A percentile compares a stretch with the other conserved stretches of the same genome.
phyloP scores from a whole-genome alignment of 495 filamentous ascomycete species.

The Aspergillus bertholletiae region DNA sequence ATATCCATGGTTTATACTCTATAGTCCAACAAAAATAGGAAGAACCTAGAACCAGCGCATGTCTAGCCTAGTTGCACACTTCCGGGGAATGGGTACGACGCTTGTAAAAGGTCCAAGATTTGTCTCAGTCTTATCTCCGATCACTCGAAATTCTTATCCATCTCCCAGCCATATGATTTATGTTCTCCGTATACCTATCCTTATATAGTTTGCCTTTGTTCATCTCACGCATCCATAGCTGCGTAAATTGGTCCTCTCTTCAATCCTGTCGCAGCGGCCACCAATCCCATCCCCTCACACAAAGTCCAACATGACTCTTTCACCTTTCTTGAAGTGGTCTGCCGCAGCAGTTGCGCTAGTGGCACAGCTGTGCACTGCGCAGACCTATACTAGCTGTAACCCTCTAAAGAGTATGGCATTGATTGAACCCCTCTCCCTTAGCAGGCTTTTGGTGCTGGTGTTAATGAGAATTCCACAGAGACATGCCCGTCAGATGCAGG shows the following conservation, averaged over 20 bases:
- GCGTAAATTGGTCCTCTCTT: not conserved
- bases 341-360: slow-evolving; percentile 13
- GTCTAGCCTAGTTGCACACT: no score
- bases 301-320: slow-evolving; percentile 10
- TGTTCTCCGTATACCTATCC: not conserved
- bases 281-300: not conserved
- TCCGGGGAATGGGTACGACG: not conserved
- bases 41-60: no score
- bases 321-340: slow-evolving; percentile 22
- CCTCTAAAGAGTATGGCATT: slow-evolving; percentile 50
- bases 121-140: not conserved
- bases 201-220: not conserved
- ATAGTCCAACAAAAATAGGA: not conserved
- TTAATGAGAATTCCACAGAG: slow-evolving; percentile 14
- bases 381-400: slow-evolving; percentile 71
- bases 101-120: not conserved
- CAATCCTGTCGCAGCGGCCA: not conserved
- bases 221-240: not conserved
- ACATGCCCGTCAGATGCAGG: slow-evolving; percentile 63
- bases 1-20: not conserved
- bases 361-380: slow-evolving; percentile 49
- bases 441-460: not conserved
- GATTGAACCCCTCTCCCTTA: not conserved
- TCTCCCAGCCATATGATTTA: not conserved
- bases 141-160: not conserved